Evolutionary conservation across 2,329 filamentous ascomycete species (phyloP).

Genomic region (Neonectria ditissima): DNA sequence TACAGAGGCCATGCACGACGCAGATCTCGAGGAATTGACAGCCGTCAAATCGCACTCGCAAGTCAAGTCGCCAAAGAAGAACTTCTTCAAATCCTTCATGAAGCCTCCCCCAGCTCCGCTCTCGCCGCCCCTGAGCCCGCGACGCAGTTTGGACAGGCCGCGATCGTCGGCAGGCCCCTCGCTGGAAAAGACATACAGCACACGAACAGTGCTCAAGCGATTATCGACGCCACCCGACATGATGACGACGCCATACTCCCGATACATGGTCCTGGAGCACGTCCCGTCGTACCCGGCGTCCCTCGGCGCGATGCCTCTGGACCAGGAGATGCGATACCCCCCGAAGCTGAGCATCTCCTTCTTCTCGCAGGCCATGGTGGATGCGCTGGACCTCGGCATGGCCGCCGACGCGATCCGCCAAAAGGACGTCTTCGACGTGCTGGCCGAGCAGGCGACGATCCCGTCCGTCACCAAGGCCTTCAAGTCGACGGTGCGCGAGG

Average conservation of each 20-base stretch:
- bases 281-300: conserved; percentile 40
- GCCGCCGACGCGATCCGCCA: conserved; percentile 53
- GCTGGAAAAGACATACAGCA: conserved; percentile 44
- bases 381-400: conserved; percentile 58
- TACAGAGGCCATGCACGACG: conserved; percentile 33
- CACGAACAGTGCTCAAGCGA: conserved; percentile 41
- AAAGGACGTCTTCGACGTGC: conserved; percentile 67
- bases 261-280: conserved; percentile 49
- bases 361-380: conserved; percentile 60
- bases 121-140: conserved; percentile 42
- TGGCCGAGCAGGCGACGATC: conserved; percentile 60
- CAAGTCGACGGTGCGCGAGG: conserved; percentile 57
- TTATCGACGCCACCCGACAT: conserved; percentile 36
- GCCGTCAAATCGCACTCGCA: conserved; percentile 37
- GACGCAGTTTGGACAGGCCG: conserved; percentile 42
- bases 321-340: conserved; percentile 45
- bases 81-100: conserved; percentile 52
- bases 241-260: conserved; percentile 45
- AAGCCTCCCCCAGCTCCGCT: conserved; percentile 38
- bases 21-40: conserved; percentile 44
- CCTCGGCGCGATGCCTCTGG: conserved; percentile 41
- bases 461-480: conserved; percentile 58
- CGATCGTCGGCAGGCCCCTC: conserved; percentile 38
- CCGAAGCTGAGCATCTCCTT: conserved; percentile 57
- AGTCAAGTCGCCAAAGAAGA: conserved; percentile 44